These are phyloP conservation scores for Diaporthe citriasiana DNA, from an alignment of 2,329 filamentous ascomycete species.

Conservation along the genomic window DNA sequence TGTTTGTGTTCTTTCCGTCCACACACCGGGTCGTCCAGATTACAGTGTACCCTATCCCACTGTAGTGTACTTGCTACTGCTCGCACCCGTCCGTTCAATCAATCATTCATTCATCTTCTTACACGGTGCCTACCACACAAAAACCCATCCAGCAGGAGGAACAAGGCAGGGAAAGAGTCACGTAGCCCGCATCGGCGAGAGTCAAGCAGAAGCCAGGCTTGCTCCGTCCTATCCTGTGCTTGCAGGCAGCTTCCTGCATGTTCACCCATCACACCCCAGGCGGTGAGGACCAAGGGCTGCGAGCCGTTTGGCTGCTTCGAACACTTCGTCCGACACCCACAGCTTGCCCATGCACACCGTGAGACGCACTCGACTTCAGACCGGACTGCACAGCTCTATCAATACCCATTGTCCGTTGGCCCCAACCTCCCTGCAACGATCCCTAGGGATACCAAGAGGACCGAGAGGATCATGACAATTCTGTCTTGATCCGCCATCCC, in stretches of 20 bases:
- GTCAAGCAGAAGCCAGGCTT: constrained; percentile 27
- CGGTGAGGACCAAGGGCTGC: constrained; percentile 52
- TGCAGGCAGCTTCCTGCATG: constrained; percentile 43
- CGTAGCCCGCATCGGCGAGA: constrained; percentile 25
- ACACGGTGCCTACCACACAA: background rate
- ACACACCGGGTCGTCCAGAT: background rate
- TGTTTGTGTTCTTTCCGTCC: constrained; percentile 4
- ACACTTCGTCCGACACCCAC: constrained; percentile 46
- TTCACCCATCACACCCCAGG: constrained; percentile 50
- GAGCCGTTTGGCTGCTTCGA: constrained; percentile 53
- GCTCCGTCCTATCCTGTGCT: constrained; percentile 14
- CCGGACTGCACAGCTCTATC: constrained; percentile 31
- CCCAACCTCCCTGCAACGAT: constrained; percentile 24
- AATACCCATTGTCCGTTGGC: constrained; percentile 17
- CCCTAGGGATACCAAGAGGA: constrained; percentile 7
- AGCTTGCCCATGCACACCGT: constrained; percentile 35
- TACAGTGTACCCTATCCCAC: too few relatives aligned
- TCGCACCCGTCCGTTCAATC: background rate
- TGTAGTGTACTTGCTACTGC: background rate
- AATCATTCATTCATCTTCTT: background rate
- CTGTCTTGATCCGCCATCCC: constrained; percentile 15
- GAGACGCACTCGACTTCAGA: constrained; percentile 35
- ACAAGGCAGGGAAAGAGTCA: constrained; percentile 22
- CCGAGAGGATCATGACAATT: constrained; percentile 4
- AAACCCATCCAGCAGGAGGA: background rate